Conservation (phyloP, 768 basidiomycete species). For the Kwoniella pini region DNA sequence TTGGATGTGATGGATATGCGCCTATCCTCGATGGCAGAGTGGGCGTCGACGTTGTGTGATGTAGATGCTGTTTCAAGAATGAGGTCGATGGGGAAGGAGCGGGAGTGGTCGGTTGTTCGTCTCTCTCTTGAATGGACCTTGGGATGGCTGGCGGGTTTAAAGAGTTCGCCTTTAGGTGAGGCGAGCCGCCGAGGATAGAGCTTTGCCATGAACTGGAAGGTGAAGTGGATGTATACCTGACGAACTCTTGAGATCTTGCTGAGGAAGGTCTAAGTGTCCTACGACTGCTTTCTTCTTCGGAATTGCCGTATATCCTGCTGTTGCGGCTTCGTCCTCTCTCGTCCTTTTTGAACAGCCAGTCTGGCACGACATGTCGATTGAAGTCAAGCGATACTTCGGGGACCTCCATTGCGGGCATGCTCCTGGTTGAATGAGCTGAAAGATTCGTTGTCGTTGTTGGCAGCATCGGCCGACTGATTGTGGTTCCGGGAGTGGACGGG, state of each 20-base stretch:
- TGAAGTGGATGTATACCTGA: constrained; percentile 19
- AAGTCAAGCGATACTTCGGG: constrained; percentile 91
- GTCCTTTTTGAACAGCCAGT: constrained; percentile 69
- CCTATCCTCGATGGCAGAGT: constrained; percentile 28
- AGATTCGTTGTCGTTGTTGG: constrained; percentile 18
- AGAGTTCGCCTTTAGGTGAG: constrained; percentile 10
- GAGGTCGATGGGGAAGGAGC: constrained; percentile 35
- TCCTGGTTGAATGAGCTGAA: constrained; percentile 8
- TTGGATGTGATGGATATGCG: constrained; percentile 5
- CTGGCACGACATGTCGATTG: constrained; percentile 94
- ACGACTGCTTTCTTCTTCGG: constrained; percentile 24
- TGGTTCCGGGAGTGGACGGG: constrained; percentile 31
- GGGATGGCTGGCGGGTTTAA: constrained; percentile 24
- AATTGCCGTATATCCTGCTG: constrained; percentile 8
- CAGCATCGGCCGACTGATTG: constrained; percentile 15
- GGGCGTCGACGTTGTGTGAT: constrained; percentile 50
- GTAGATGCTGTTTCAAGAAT: constrained; percentile 24
- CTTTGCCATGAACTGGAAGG: constrained; percentile 35
- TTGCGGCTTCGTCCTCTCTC: constrained; percentile 29
- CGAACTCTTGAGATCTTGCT: constrained; percentile 35
- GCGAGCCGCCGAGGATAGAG: constrained; percentile 33
- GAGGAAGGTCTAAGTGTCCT: constrained; percentile 37
- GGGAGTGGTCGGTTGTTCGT: constrained; percentile 33
- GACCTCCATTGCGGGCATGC: constrained; percentile 68
- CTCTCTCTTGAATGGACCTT: constrained; percentile 26